Evolutionary conservation across 2,329 filamentous ascomycete species (phyloP).

Genomic region (Apiospora kogelbergensis): DNA sequence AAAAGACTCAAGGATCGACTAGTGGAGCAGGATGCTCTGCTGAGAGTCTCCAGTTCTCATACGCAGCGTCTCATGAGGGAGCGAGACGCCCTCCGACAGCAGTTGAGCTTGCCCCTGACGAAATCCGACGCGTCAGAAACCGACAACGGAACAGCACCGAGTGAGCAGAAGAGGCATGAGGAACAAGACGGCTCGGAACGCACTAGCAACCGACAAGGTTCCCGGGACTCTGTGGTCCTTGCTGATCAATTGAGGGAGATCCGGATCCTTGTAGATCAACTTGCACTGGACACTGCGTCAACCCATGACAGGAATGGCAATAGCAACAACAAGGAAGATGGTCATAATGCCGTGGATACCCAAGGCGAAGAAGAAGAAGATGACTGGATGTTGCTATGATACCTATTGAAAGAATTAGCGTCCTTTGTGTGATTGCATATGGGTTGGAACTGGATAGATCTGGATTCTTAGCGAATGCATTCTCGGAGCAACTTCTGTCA

Average conservation of each 20-base stretch:
- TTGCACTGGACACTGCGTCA: slow-evolving; percentile 7
- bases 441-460: background rate
- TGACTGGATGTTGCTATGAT: slow-evolving; percentile 12
- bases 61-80: slow-evolving; percentile 17
- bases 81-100: slow-evolving; percentile 15
- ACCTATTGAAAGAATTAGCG: background rate
- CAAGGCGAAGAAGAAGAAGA: background rate
- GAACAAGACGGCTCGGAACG: background rate
- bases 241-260: slow-evolving; percentile 19
- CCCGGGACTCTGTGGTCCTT: slow-evolving; percentile 10
- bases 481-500: background rate
- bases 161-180: background rate
- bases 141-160: background rate
- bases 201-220: background rate
- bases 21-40: slow-evolving; percentile 20
- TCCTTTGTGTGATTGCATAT: background rate
- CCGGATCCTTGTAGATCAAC: slow-evolving; percentile 18
- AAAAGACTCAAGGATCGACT: slow-evolving; percentile 18
- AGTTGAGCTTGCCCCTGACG: background rate
- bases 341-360: background rate
- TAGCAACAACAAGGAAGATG: background rate
- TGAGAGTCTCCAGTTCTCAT: slow-evolving; percentile 17
- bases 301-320: slow-evolving; percentile 10
- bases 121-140: background rate
- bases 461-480: background rate